Percentiles rank a stretch among this genome's conserved stretches.
Conservation (phyloP, 495 filamentous ascomycete genomes). For the Massariosphaeria phaeospora region DNA sequence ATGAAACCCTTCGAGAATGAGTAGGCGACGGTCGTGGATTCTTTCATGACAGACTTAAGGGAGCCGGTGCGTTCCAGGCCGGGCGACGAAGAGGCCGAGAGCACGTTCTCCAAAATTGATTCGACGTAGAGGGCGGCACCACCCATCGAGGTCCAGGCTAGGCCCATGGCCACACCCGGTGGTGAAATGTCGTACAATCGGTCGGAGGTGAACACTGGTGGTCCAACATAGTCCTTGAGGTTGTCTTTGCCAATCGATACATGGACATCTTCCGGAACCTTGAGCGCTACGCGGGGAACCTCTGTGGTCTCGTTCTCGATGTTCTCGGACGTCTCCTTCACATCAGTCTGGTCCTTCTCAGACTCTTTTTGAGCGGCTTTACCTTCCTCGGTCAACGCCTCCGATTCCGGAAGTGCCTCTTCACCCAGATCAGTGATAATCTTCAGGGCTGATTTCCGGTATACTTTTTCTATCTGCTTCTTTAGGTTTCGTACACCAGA, state of each 20-base stretch:
- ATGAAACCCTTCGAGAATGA: constrained; percentile 89
- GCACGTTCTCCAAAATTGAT: constrained; percentile 81
- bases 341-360: constrained; percentile 55
- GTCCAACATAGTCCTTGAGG: constrained; percentile 95
- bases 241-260: constrained; percentile 85
- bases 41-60: constrained; percentile 95
- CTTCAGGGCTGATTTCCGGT: constrained; percentile 93
- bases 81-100: constrained; percentile 65
- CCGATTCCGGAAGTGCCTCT: constrained; percentile 71
- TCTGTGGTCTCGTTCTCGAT: constrained; percentile 69
- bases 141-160: constrained; percentile 98
- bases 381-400: constrained; percentile 81
- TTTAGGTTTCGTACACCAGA: constrained; percentile 96
- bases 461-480: constrained; percentile 99
- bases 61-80: constrained; percentile 89
- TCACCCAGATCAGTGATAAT: constrained; percentile 95
- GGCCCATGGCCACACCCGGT: constrained; percentile 96
- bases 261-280: constrained; percentile 82
- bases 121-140: constrained; percentile 96
- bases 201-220: constrained; percentile 91
- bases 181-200: constrained; percentile 91
- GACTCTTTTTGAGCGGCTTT: constrained; percentile 73
- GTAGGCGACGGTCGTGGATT: constrained; percentile 90
- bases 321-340: constrained; percentile 53
- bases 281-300: constrained; percentile 69